phyloP scores from a whole-genome alignment of 2,329 filamentous ascomycete species.

The Penicillium sp. region DNA sequence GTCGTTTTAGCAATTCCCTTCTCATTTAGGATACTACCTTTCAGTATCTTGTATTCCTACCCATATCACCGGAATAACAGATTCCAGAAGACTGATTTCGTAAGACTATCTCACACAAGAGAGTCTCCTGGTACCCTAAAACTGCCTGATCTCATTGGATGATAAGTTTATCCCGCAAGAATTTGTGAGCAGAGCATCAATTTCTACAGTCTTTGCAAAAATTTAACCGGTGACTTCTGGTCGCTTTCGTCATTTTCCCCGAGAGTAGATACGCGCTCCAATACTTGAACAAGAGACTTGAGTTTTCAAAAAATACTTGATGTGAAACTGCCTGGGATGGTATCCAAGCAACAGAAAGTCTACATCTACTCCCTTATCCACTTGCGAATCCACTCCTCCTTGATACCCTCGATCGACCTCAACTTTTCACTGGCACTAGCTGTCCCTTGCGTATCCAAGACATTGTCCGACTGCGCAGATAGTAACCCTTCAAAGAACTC shows the following conservation, averaged over 20 bases:
- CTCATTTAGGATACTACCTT: not conserved
- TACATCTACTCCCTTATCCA: constrained; percentile 45
- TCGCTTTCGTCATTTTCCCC: not conserved
- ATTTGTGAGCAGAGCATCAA: not conserved
- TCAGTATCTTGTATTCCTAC: not conserved
- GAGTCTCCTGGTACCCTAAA: not conserved
- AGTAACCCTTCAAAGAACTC: constrained; percentile 37
- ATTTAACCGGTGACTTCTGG: not conserved
- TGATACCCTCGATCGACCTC: constrained; percentile 35
- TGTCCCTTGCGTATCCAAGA: constrained; percentile 25
- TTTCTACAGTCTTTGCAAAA: not conserved
- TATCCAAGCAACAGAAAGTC: not conserved
- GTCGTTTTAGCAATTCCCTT: no score
- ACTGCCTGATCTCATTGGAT: no score
- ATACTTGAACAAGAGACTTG: not conserved
- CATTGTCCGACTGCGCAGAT: constrained; percentile 17
- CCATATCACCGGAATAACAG: not conserved
- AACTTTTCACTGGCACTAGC: constrained; percentile 35
- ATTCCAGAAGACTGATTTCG: not conserved
- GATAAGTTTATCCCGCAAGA: not conserved
- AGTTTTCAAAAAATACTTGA: not conserved
- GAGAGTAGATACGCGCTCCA: not conserved
- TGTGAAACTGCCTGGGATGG: not conserved
- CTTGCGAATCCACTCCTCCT: constrained; percentile 40
- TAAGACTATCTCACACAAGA: not conserved